Evolutionary conservation across 2,329 filamentous ascomycete species (phyloP).

Genomic region (Zasmidium angulare): DNA sequence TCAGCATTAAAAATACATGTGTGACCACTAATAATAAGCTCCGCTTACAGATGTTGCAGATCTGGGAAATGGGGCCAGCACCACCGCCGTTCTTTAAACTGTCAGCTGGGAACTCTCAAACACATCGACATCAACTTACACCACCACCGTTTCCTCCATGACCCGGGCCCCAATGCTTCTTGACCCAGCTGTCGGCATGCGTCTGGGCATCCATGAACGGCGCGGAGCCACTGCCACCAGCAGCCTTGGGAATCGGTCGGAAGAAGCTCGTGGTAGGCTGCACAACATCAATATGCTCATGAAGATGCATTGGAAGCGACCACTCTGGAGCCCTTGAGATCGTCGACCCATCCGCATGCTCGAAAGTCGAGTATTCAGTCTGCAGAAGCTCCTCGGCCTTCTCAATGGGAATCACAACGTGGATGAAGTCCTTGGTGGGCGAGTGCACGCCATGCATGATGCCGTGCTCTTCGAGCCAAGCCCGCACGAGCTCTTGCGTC

Average conservation of each 20-base stretch:
- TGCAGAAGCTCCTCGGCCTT: constrained; percentile 55
- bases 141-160: background rate
- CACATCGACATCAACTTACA: constrained; percentile 1
- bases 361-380: constrained; percentile 54
- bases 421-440: constrained; percentile 59
- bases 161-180: constrained; percentile 13
- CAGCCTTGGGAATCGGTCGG: constrained; percentile 35
- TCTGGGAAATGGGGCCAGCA: constrained; percentile 7
- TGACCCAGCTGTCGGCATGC: constrained; percentile 20
- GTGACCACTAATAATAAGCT: constrained; percentile 59
- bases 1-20: no score
- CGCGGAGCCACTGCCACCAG: background rate
- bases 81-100: background rate
- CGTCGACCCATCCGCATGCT: constrained; percentile 48
- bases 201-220: constrained; percentile 15
- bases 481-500: constrained; percentile 52
- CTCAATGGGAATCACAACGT: constrained; percentile 52
- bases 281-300: constrained; percentile 59
- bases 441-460: constrained; percentile 49
- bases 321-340: constrained; percentile 56
- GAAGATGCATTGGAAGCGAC: constrained; percentile 59
- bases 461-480: constrained; percentile 57
- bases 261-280: constrained; percentile 64
- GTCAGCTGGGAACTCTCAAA: background rate
- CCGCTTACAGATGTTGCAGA: constrained; percentile 53